Evolutionary conservation across 179 eudicot genomes (phyloP).

Genomic region (Silene vulgaris): DNA sequence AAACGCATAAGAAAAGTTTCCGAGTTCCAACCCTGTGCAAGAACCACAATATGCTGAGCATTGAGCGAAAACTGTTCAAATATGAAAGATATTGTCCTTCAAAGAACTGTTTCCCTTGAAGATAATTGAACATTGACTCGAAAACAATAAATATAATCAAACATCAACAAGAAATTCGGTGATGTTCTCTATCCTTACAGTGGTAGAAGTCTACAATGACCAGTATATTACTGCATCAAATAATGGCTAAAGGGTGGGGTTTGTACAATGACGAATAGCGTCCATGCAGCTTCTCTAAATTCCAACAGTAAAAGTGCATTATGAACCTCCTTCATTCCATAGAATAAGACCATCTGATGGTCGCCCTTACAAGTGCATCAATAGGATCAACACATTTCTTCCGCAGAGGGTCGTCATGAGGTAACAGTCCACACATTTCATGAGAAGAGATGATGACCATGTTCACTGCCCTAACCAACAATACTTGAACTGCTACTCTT

Average conservation of each 20-base stretch:
- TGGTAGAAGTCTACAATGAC: constrained; percentile 1
- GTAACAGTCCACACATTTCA: constrained; percentile 47
- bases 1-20: no score
- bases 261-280: constrained; percentile 10
- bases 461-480: constrained; percentile 55
- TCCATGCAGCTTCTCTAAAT: constrained; percentile 6
- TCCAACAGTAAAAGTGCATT: background rate
- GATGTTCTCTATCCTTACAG: constrained; percentile 4
- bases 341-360: constrained; percentile 36
- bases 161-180: constrained; percentile 3
- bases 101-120: background rate
- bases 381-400: constrained; percentile 55
- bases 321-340: constrained; percentile 20
- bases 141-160: background rate
- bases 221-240: constrained; percentile 16
- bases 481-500: constrained; percentile 52
- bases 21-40: background rate
- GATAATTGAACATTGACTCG: no score
- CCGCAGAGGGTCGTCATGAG: constrained; percentile 55
- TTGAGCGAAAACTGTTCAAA: background rate
- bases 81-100: background rate
- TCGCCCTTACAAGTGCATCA: constrained; percentile 51
- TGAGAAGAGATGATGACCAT: constrained; percentile 52
- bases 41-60: background rate
- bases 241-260: constrained; percentile 5